A percentile compares a stretch with the other conserved stretches of the same genome.
phyloP scores from a whole-genome alignment of 2,329 filamentous ascomycete species.

The Nigrospora sphaerica region DNA sequence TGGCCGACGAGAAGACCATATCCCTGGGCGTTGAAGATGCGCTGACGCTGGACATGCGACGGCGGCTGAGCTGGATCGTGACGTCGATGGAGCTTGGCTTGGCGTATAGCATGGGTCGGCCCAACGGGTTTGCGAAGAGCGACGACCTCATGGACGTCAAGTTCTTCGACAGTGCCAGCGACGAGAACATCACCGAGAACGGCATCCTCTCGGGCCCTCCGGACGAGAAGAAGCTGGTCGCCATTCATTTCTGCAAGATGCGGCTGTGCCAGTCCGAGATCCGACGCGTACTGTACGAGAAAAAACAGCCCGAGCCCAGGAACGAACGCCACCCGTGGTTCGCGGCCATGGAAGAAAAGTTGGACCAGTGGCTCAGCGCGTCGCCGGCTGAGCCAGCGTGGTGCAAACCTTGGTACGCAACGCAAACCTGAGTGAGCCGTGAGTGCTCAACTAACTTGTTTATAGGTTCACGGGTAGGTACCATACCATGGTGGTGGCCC shows the following conservation, averaged over 20 bases:
- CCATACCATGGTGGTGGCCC: constrained; percentile 81
- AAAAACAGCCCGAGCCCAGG: constrained; percentile 68
- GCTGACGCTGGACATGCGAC: constrained; percentile 80
- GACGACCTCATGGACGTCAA: constrained; percentile 78
- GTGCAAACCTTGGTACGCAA: constrained; percentile 70
- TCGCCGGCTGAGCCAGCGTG: constrained; percentile 65
- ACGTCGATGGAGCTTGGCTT: constrained; percentile 84
- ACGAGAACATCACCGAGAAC: constrained; percentile 71
- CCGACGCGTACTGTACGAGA: constrained; percentile 76
- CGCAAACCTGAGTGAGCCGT: neutral
- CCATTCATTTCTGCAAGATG: constrained; percentile 93
- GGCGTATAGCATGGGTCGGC: constrained; percentile 80
- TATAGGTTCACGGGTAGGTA: constrained; percentile 59
- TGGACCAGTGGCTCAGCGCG: constrained; percentile 71
- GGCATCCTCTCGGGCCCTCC: constrained; percentile 67
- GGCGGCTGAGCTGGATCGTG: constrained; percentile 82
- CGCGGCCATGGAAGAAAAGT: constrained; percentile 65
- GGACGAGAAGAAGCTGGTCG: constrained; percentile 77
- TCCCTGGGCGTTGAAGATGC: constrained; percentile 57
- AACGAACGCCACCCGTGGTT: constrained; percentile 87
- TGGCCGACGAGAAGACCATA: constrained; percentile 86
- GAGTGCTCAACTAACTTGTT: neutral
- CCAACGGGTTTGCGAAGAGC: constrained; percentile 74
- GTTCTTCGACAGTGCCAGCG: constrained; percentile 77
- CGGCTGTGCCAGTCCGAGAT: constrained; percentile 82